These are phyloP conservation scores for Mucor sp. DNA, from an alignment of 371 early-diverging fungal genomes.

Conservation along the genomic window DNA sequence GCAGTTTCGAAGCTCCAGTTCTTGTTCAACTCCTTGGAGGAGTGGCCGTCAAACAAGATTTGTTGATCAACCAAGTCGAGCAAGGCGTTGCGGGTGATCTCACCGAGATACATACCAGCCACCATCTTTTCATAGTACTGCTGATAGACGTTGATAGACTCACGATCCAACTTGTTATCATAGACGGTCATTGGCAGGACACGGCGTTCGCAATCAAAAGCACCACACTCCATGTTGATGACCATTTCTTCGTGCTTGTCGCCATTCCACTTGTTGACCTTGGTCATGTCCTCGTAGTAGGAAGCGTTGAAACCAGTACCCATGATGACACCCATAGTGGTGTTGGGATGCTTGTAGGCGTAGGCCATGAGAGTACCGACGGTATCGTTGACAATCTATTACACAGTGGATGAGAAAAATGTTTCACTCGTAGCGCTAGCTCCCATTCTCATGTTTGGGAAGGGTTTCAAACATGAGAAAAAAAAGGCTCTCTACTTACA, in stretches of 20 bases:
- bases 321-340: constrained; percentile 88
- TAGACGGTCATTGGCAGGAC: constrained; percentile 70
- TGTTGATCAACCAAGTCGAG: constrained; percentile 65
- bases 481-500: constrained; percentile 28
- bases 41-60: constrained; percentile 55
- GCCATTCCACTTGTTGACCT: constrained; percentile 69
- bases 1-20: constrained; percentile 88
- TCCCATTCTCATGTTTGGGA: neutral
- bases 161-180: constrained; percentile 66
- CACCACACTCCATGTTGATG: constrained; percentile 74
- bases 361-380: constrained; percentile 92
- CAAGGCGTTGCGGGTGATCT: constrained; percentile 71
- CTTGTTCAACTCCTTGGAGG: constrained; percentile 69
- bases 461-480: neutral
- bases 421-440: neutral
- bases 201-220: constrained; percentile 65
- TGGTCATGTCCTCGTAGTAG: constrained; percentile 78
- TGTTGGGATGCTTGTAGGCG: constrained; percentile 80
- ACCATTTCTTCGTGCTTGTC: constrained; percentile 50
- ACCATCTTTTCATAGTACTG: constrained; percentile 83
- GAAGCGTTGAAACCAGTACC: constrained; percentile 96
- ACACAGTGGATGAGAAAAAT: constrained; percentile 3
- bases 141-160: constrained; percentile 59
- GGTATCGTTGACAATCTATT: constrained; percentile 91
- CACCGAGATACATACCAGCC: constrained; percentile 84